Percentiles rank a stretch among this genome's conserved stretches.
These are phyloP conservation scores for Emmonsiellopsis sp. DNA, from an alignment of 2,329 filamentous ascomycete species.

Conservation along the genomic window DNA sequence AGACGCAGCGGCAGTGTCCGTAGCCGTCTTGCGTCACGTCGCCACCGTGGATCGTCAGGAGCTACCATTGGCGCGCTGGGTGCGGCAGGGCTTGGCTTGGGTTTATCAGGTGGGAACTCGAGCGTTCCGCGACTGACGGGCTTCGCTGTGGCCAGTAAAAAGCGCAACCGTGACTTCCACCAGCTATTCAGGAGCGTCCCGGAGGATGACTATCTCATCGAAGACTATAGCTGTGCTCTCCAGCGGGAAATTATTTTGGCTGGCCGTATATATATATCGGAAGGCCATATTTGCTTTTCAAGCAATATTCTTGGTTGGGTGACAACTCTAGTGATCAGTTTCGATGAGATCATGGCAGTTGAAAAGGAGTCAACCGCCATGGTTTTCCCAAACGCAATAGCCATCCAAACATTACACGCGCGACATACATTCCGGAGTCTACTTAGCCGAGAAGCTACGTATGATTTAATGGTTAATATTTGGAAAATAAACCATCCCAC, in stretches of 20 bases:
- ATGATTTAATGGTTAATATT: conserved; percentile 93
- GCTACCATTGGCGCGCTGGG: conserved; percentile 63
- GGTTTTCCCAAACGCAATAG: conserved; percentile 93
- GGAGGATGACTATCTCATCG: conserved; percentile 94
- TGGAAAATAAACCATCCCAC: conserved; percentile 96
- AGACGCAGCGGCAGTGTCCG: conserved; percentile 59
- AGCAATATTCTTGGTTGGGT: conserved; percentile 99
- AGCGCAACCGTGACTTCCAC: conserved; percentile 93
- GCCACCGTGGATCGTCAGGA: conserved; percentile 75
- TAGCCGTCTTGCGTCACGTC: conserved; percentile 53
- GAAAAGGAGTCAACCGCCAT: conserved; percentile 95
- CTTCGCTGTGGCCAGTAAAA: conserved; percentile 92
- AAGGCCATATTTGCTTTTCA: conserved; percentile 95
- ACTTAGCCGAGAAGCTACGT: conserved; percentile 87
- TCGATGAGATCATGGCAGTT: conserved; percentile 93
- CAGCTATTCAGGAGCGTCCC: conserved; percentile 90
- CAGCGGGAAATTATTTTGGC: conserved; percentile 94
- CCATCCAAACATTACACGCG: conserved; percentile 90
- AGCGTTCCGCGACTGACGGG: conserved; percentile 73
- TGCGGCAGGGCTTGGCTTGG: conserved; percentile 60
- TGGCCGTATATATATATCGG: conserved; percentile 88
- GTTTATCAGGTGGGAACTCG: conserved; percentile 48
- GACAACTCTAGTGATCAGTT: conserved; percentile 93
- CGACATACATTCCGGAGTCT: conserved; percentile 95
- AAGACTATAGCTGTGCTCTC: conserved; percentile 94